Percentiles rank a stretch among this genome's conserved stretches.
Evolutionary conservation across 2,329 filamentous ascomycete genomes (phyloP).

Genomic region (Botrytis sinoallii): DNA sequence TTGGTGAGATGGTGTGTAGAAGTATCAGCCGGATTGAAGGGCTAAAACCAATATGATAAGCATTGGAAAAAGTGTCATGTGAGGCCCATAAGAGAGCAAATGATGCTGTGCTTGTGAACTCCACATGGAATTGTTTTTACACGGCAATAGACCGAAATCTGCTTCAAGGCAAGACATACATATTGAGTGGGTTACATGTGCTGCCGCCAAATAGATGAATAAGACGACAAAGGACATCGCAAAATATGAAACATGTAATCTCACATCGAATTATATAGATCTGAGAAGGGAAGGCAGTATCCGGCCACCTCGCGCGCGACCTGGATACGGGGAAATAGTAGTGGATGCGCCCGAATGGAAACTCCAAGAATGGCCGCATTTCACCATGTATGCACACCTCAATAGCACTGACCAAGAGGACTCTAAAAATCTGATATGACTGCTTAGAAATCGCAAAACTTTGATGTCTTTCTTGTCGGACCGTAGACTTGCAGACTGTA

Average conservation of each 20-base stretch:
- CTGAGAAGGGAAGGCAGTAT: neutral
- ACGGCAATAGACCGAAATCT: neutral
- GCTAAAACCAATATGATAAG: constrained; percentile 8
- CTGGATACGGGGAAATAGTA: neutral
- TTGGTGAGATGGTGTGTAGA: constrained; percentile 1
- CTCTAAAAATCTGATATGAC: neutral
- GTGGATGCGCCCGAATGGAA: neutral
- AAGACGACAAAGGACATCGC: neutral
- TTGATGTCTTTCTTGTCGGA: neutral
- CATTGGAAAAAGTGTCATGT: neutral
- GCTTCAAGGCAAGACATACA: neutral
- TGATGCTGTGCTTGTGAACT: constrained; percentile 15
- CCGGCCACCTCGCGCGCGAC: neutral
- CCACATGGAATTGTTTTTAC: neutral
- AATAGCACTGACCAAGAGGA: constrained; percentile 3
- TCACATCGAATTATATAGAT: neutral
- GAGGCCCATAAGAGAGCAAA: constrained; percentile 5
- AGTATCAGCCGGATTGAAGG: neutral
- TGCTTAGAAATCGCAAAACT: neutral
- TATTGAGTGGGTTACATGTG: neutral
- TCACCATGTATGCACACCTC: neutral
- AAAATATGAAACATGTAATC: neutral
- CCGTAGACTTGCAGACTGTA: neutral
- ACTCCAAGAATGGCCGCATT: neutral
- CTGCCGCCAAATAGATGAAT: neutral